Evolutionary conservation across 2,329 filamentous ascomycete species (phyloP), one percentile per base, ranked within the genome.

Genomic region (Amauroascus verrucosus): DNA sequence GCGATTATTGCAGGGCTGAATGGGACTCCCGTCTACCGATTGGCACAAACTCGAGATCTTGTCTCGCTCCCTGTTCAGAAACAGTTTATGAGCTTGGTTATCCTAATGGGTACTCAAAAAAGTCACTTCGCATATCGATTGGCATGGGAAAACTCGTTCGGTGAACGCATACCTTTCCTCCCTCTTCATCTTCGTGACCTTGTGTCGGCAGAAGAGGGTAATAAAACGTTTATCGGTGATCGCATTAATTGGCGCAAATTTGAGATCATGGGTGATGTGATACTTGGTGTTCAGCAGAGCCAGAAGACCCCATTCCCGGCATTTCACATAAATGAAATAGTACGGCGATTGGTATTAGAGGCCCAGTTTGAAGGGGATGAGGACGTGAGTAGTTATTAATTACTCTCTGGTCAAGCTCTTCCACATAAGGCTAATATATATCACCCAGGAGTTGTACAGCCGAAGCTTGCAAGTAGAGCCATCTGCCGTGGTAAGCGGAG

Each of bases 191-290:
- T 88, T 41, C 81, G 90, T 58, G 93, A 98, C 70, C 77, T 98
- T 22, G 88, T 95, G 1, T 88, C 86, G 11, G 91, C 93, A 0
- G 88, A 95, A 64, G 87, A 95, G 69, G 93, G 91, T 32, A 96
- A 93, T 68, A 82, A 81, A 63, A 97, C 93, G 0, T 91, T 95
- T 66, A 75, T 97, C 1, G 88, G 86, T 6, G 81, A 88, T 58
- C 77, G 87, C 49, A 87, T 98, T 66, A 97, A 97, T 67, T 98
- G 93, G 93, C 89, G 85, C 70, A 98, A 98, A 67, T 98, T 97
- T 63, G 91, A 97, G 69, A 85, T 98, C 30, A 83, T 97, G 70
- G 90, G 90, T 6, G 91, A 97, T 61, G 86, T 96, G 4, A 79
- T 97, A 51, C 76, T 96, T 56, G 85, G 88, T 1, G 83, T 98